These are phyloP conservation scores for Fusarium sp. DNA, from an alignment of 2,329 filamentous ascomycete genomes.

Conservation along the genomic window DNA sequence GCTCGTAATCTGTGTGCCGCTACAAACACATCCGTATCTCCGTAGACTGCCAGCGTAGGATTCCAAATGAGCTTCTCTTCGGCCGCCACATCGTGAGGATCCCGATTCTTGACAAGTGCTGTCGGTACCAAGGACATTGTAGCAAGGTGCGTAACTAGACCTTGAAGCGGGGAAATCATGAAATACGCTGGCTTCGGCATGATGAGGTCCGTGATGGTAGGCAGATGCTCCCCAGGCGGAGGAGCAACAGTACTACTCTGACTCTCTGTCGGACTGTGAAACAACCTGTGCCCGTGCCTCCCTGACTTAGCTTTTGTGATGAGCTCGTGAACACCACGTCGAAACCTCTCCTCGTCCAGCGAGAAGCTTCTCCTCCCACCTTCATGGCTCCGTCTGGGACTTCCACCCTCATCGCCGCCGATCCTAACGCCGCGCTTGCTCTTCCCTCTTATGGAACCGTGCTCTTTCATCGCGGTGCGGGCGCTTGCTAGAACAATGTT, in stretches of 20 bases:
- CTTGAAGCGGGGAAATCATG: constrained; percentile 75
- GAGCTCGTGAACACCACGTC: constrained; percentile 61
- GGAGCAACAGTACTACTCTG: constrained; percentile 20
- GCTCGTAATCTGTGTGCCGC: constrained; percentile 70
- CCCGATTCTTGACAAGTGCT: constrained; percentile 36
- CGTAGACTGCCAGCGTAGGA: constrained; percentile 78
- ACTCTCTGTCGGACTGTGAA: constrained; percentile 15
- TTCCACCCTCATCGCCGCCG: constrained; percentile 61
- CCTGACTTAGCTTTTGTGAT: constrained; percentile 53
- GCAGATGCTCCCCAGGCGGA: constrained; percentile 42
- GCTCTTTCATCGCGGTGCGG: constrained; percentile 47
- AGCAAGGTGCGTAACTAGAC: constrained; percentile 69
- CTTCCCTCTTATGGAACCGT: constrained; percentile 39
- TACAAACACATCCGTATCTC: constrained; percentile 80
- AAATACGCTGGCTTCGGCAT: constrained; percentile 65
- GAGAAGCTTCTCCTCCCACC: constrained; percentile 51
- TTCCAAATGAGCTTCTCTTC: constrained; percentile 69
- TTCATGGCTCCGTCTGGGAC: constrained; percentile 54
- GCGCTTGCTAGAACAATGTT: constrained; percentile 58
- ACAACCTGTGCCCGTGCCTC: constrained; percentile 28
- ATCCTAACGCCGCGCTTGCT: constrained; percentile 57
- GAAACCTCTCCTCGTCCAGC: constrained; percentile 60
- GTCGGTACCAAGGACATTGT: constrained; percentile 68
- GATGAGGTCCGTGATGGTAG: constrained; percentile 49
- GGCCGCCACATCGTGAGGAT: constrained; percentile 46